These are phyloP conservation scores for Globisporangium paddicum DNA, from an alignment of 352 stramenopile genomes.

Conservation along the genomic window DNA sequence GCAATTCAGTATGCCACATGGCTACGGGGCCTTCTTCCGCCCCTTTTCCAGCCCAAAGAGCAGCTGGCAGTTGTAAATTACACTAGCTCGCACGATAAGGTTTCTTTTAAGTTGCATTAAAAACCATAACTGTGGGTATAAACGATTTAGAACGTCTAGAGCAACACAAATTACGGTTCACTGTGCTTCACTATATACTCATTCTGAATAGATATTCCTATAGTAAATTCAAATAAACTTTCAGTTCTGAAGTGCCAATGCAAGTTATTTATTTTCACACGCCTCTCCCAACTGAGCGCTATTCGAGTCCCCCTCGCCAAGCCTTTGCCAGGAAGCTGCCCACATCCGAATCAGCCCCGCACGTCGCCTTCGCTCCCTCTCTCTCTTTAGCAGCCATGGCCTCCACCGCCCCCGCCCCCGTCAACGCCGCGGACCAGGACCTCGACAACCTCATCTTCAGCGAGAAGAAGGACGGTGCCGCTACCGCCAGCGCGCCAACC, in stretches of 20 bases:
- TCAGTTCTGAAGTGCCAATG: too few species aligned
- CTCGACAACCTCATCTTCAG: constrained; percentile 86
- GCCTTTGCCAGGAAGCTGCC: neutral
- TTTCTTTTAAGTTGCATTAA: too few species aligned
- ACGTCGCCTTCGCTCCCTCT: neutral
- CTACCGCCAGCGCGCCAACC: constrained; percentile 17
- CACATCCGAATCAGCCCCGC: neutral
- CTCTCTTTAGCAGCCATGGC: constrained; percentile 1
- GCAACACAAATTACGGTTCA: too few species aligned
- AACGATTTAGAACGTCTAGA: too few species aligned
- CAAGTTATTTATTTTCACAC: too few species aligned
- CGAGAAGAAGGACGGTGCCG: constrained; percentile 48
- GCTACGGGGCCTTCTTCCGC: neutral
- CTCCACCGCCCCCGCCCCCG: neutral
- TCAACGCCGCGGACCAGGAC: constrained; percentile 46
- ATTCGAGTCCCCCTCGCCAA: neutral
- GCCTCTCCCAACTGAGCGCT: neutral
- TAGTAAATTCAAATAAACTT: too few species aligned
- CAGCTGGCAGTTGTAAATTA: neutral
- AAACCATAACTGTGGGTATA: too few species aligned
- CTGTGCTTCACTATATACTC: too few species aligned
- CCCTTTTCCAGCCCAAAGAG: neutral
- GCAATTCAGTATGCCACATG: neutral
- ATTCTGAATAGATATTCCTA: too few species aligned
- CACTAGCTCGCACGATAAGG: too few species aligned